These are phyloP conservation scores for Cercospora berteroae DNA, from an alignment of 2,329 filamentous ascomycete species.

Conservation along the genomic window DNA sequence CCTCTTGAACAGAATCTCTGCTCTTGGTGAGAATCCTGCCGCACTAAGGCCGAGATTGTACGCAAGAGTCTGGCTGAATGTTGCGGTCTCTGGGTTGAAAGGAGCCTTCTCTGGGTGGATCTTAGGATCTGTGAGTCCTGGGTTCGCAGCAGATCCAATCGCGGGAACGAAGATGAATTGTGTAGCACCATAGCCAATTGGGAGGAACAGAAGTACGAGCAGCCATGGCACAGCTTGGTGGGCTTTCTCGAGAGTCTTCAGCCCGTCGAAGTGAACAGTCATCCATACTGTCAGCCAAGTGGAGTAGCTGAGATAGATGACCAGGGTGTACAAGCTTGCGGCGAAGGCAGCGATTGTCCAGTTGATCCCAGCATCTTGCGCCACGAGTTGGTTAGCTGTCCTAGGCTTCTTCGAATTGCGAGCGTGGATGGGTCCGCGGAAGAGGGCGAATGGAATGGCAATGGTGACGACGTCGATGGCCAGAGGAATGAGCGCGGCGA, in stretches of 20 bases:
- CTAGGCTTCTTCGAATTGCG: constrained; percentile 55
- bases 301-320: constrained; percentile 66
- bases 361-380: constrained; percentile 62
- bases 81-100: constrained; percentile 65
- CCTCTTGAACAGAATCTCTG: constrained; percentile 57
- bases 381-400: constrained; percentile 45
- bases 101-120: constrained; percentile 45
- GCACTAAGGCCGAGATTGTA: constrained; percentile 60
- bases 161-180: constrained; percentile 75
- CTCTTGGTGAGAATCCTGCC: constrained; percentile 69
- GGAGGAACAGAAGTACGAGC: constrained; percentile 57
- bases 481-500: constrained; percentile 61
- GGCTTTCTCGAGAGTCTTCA: constrained; percentile 67
- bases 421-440: constrained; percentile 65
- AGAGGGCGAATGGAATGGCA: constrained; percentile 70
- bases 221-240: constrained; percentile 58
- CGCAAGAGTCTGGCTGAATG: constrained; percentile 66
- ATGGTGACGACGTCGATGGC: constrained; percentile 67
- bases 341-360: constrained; percentile 66
- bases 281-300: constrained; percentile 70
- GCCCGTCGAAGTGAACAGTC: constrained; percentile 70
- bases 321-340: constrained; percentile 70
- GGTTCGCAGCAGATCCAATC: constrained; percentile 44
- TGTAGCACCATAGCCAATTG: constrained; percentile 68
- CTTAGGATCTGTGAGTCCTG: constrained; percentile 27